Conservation (phyloP, 352 stramenopile species). For the Globisporangium spinosum region DNA sequence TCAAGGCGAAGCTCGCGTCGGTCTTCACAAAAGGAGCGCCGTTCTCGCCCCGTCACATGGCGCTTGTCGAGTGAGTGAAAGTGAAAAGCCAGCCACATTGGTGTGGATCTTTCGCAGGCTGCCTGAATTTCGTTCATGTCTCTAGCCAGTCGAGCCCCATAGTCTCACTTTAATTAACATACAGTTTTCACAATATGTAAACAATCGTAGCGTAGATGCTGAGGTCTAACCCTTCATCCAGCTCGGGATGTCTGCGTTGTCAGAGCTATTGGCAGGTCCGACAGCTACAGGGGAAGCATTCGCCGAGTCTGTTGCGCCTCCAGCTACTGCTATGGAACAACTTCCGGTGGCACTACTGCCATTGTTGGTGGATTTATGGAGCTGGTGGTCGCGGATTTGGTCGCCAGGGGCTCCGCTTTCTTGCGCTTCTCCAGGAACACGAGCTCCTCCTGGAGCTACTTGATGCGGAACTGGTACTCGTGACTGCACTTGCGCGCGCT, state of each 20-base stretch:
- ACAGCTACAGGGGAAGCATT: neutral
- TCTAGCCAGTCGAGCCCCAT: neutral
- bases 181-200: conserved; percentile 9
- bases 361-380: no score
- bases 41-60: conserved; percentile 27
- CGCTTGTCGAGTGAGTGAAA: conserved; percentile 4
- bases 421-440: conserved; percentile 59
- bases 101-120: no score
- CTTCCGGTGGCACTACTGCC: neutral
- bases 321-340: conserved; percentile 10
- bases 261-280: neutral
- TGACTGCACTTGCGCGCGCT: conserved; percentile 44
- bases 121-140: no score
- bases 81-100: no score
- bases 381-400: no score
- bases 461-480: conserved; percentile 56
- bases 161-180: neutral
- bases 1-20: conserved; percentile 42
- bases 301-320: neutral
- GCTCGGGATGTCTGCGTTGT: conserved; percentile 28
- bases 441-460: conserved; percentile 70
- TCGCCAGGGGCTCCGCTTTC: neutral
- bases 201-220: neutral
- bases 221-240: conserved; percentile 33
- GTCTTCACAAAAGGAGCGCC: conserved; percentile 26